A percentile compares a stretch with the other conserved stretches of the same genome.
Conservation (phyloP, 108 stramenopile genomes). For the Nannochloropsis gaditana region DNA sequence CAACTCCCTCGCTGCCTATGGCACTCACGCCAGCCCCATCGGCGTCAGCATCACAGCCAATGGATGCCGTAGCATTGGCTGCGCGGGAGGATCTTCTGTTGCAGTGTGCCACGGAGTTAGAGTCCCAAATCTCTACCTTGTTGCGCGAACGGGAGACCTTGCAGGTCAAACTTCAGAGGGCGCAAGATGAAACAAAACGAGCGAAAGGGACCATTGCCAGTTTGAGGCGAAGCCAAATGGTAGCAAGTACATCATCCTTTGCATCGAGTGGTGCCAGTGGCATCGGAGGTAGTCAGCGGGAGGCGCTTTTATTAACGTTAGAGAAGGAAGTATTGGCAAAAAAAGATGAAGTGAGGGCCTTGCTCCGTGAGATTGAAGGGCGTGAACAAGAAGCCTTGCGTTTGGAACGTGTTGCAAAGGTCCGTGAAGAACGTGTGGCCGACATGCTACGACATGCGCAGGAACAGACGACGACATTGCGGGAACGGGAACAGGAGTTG, state of each 20-base stretch:
- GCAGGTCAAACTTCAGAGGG: neutral
- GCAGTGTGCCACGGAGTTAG: neutral
- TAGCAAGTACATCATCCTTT: neutral
- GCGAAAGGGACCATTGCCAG: neutral
- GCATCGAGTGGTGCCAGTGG: neutral
- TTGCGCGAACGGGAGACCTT: neutral
- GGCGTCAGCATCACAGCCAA: neutral
- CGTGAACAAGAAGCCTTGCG: neutral
- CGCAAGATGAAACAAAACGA: neutral
- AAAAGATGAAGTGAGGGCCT: neutral
- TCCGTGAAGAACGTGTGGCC: neutral
- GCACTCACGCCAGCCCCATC: neutral
- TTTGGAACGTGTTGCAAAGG: neutral
- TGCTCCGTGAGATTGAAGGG: slow-evolving; percentile 16
- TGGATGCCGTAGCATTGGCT: slow-evolving; percentile 19
- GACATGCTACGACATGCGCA: slow-evolving; percentile 8
- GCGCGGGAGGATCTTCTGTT: neutral
- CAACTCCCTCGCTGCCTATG: neutral
- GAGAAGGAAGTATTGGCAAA: neutral
- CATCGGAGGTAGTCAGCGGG: slow-evolving; percentile 1
- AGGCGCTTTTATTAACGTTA: neutral
- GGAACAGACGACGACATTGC: neutral
- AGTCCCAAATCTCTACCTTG: neutral
- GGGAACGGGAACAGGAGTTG: neutral
- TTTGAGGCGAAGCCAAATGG: slow-evolving; percentile 13